Base-by-base conservation (phyloP, 352 stramenopile species). In the Globisporangium heterothallicum region DNA sequence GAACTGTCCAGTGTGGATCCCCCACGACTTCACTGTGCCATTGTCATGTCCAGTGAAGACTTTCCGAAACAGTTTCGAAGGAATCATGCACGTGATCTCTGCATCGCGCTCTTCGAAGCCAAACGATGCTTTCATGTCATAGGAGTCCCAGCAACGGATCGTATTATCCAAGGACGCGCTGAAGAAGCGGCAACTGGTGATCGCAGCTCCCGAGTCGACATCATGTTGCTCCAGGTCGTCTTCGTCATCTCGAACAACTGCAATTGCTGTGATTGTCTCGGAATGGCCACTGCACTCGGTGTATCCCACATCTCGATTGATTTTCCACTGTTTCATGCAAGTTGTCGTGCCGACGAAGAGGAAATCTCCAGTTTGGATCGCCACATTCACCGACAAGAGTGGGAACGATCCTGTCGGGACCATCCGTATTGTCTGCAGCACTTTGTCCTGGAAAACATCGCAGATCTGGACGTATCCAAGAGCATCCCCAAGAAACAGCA, bases 71-170 rank as follows among this genome's bases (percentile, higher is more conserved):
- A 68, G 59, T 32, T 69, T 77, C 0, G 76, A 79, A 8, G 65
- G 53, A 4, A 68, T 32, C 53, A 88, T 81, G 36, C 68, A 77
- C 18, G 77, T 86, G 25, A 92, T 68, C 49, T 92, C 78, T 0
- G 71, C 76, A 4, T 70, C 43, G n/a, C 64, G 66, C 54, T 89
- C 80, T 50, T 88, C 72, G 55, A 89, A 92, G 16, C 70, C 62
- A 43, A 75, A 87, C 5, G 74, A 62, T 3, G 64, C 53, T 29
- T 82, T 78, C 61, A 85, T 78, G 25, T 86, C 74, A 52, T 84
- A 84, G 35, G 72, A 67, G 32, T 88, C 78, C 80, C 80, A 92
- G 52, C 80, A 92, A 1, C 80, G 71, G 18, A 92, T 66, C n/a
- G 75, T 76, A 18, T 75, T 80, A 43, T 92, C 80, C 18, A 86